Conservation (phyloP, 2,329 filamentous ascomycete species). For the Neopestalotiopsis sp. region DNA sequence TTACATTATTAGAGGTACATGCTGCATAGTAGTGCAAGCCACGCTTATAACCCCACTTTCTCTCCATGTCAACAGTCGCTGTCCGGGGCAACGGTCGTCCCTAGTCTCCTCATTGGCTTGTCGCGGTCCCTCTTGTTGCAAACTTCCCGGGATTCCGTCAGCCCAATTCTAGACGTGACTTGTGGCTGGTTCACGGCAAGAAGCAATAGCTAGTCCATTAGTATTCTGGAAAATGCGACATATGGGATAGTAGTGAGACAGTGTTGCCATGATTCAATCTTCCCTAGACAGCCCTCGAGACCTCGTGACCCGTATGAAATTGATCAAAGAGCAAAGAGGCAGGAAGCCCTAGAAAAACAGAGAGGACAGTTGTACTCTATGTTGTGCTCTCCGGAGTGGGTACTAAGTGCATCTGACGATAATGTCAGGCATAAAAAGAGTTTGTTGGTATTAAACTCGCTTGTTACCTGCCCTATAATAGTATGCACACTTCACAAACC, state of each 20-base stretch:
- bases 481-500: background rate
- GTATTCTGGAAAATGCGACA: background rate
- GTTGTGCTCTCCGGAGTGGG: background rate
- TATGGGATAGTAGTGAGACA: background rate
- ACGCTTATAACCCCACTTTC: constrained; percentile 31
- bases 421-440: background rate
- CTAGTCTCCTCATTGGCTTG: constrained; percentile 8
- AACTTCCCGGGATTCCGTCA: constrained; percentile 18
- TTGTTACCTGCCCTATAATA: background rate
- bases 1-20: background rate
- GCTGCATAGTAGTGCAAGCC: constrained; percentile 21
- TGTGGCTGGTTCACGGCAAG: background rate
- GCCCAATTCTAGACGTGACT: constrained; percentile 17
- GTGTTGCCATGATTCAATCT: background rate
- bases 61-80: constrained; percentile 55
- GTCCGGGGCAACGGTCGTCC: constrained; percentile 56
- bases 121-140: constrained; percentile 7
- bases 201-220: background rate
- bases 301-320: background rate
- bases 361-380: background rate
- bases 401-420: background rate
- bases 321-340: background rate
- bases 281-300: background rate
- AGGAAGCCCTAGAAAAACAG: background rate
- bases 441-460: background rate